phyloP scores from a whole-genome alignment of 768 basidiomycete species.

The Auricularia cornea region DNA sequence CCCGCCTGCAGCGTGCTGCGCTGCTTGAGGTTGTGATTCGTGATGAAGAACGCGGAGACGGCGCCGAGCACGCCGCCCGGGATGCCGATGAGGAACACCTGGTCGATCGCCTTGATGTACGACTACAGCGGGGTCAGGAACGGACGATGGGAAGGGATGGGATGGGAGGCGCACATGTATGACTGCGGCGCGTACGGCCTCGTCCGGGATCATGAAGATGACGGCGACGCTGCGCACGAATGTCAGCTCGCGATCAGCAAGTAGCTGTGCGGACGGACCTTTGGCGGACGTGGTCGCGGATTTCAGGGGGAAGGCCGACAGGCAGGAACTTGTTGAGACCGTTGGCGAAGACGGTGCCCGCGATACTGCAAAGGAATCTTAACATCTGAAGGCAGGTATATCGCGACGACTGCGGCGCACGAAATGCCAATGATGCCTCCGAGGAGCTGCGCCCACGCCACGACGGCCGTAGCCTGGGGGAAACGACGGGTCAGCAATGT shows the following conservation, averaged over 20 bases:
- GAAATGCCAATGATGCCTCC: constrained; percentile 20
- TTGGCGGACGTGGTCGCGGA: constrained; percentile 16
- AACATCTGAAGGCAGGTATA: constrained; percentile 3
- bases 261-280: too few species aligned
- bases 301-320: constrained; percentile 10
- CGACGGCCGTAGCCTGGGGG: constrained; percentile 25
- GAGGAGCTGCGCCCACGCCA: constrained; percentile 23
- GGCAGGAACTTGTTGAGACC: constrained; percentile 22
- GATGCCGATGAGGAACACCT: constrained; percentile 27
- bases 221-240: constrained; percentile 10
- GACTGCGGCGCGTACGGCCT: constrained; percentile 2
- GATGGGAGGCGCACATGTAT: not conserved
- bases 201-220: constrained; percentile 20
- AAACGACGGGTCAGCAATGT: too few species aligned
- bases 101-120: constrained; percentile 11
- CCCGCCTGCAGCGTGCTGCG: constrained; percentile 3
- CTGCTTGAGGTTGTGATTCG: constrained; percentile 24
- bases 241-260: not conserved
- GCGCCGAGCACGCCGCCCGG: constrained; percentile 21
- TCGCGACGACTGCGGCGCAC: constrained; percentile 2
- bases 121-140: not conserved
- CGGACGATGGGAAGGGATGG: not conserved
- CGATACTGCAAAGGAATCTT: constrained; percentile 2
- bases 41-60: constrained; percentile 20
- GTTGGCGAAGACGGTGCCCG: constrained; percentile 15